phyloP scores from a whole-genome alignment of 805 yeast genomes.

The Candida manassasensis region DNA sequence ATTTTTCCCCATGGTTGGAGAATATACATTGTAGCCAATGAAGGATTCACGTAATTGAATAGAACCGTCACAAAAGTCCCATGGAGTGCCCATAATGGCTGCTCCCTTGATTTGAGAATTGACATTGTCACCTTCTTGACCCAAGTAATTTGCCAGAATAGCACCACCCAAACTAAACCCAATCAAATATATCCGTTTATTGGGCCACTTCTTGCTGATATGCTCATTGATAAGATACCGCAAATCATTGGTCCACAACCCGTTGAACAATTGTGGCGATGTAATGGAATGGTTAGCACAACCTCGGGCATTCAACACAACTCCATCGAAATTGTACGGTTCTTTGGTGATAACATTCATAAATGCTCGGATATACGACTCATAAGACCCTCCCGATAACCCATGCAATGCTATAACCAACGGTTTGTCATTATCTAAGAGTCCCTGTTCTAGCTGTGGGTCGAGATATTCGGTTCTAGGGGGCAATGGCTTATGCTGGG shows the following conservation, averaged over 20 bases:
- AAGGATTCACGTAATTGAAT: constrained; percentile 39
- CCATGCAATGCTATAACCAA: constrained; percentile 65
- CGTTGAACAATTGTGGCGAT: constrained; percentile 63
- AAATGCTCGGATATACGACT: constrained; percentile 61
- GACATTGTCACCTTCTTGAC: constrained; percentile 52
- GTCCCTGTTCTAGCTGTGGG: constrained; percentile 34
- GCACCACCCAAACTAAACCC: constrained; percentile 77
- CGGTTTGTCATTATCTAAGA: constrained; percentile 45
- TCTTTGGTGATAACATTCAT: constrained; percentile 38
- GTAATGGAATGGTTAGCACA: constrained; percentile 72
- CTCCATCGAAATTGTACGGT: constrained; percentile 45
- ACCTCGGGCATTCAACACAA: constrained; percentile 68
- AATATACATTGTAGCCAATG: constrained; percentile 35
- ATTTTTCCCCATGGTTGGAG: constrained; percentile 40
- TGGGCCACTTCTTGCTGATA: constrained; percentile 50
- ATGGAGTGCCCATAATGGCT: constrained; percentile 59
- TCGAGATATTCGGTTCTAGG: constrained; percentile 64
- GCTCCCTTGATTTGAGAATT: constrained; percentile 53
- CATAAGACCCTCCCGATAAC: constrained; percentile 76
- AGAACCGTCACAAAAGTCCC: constrained; percentile 63
- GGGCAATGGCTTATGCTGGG: constrained; percentile 54
- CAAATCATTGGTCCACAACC: constrained; percentile 65
- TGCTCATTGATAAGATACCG: constrained; percentile 51
- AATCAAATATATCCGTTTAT: constrained; percentile 57
- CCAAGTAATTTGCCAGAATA: constrained; percentile 60